Conservation (phyloP, 2,329 filamentous ascomycete species). For the Pseudogymnoascus sp. region DNA sequence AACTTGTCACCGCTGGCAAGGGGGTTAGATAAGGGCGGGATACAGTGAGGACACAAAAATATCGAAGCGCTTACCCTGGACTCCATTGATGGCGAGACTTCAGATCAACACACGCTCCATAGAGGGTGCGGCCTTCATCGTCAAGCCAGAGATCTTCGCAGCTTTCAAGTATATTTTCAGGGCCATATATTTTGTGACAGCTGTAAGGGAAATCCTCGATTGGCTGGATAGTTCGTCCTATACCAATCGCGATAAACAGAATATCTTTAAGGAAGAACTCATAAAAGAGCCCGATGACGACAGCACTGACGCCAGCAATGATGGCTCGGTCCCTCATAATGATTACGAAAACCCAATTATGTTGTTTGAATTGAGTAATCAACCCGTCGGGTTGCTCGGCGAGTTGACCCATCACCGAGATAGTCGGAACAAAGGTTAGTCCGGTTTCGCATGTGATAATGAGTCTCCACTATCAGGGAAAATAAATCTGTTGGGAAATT, state of each 20-base stretch:
- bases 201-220: constrained; percentile 29
- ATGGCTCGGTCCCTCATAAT: not conserved
- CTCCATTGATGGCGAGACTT: constrained; percentile 22
- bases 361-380: not conserved
- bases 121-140: constrained; percentile 23
- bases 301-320: constrained; percentile 6
- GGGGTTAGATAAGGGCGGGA: not conserved
- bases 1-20: constrained; percentile 18
- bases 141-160: constrained; percentile 30
- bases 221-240: constrained; percentile 26
- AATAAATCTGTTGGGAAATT: constrained; percentile 4
- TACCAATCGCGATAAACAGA: constrained; percentile 27
- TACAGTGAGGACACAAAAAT: not conserved
- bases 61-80: constrained; percentile 22
- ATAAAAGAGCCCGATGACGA: constrained; percentile 25
- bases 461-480: not conserved
- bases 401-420: not conserved
- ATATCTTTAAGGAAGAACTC: constrained; percentile 27
- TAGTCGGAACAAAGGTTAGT: not conserved
- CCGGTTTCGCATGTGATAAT: constrained; percentile 7
- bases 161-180: constrained; percentile 18
- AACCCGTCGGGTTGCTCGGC: not conserved
- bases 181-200: constrained; percentile 16
- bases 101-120: constrained; percentile 25
- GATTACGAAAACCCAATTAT: not conserved